Conservation (phyloP, 208 protist genomes). For the Trypanosomatidae sp. region DNA sequence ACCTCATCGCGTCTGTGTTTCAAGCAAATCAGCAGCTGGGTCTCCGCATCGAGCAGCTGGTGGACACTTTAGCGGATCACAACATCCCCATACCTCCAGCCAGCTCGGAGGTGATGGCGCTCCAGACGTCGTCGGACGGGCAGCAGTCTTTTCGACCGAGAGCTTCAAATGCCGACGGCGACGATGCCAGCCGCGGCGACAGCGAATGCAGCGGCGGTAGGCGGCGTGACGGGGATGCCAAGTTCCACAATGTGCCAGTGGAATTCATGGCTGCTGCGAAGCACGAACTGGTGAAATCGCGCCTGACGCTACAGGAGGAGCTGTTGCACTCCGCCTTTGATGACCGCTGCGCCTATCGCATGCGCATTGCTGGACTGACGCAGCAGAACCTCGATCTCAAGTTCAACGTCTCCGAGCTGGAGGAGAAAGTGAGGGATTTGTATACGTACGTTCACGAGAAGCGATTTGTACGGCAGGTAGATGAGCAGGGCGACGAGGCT, state of each 20-base stretch:
- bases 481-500: constrained; percentile 20
- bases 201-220: not conserved
- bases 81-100: constrained; percentile 55
- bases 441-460: constrained; percentile 76
- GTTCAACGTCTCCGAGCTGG: constrained; percentile 34
- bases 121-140: constrained; percentile 31
- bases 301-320: constrained; percentile 65
- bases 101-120: constrained; percentile 37
- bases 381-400: constrained; percentile 48
- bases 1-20: constrained; percentile 78
- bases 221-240: not conserved
- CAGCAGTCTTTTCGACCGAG: not conserved
- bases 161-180: constrained; percentile 2
- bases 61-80: constrained; percentile 45
- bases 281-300: constrained; percentile 53
- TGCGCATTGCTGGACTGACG: constrained; percentile 57
- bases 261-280: constrained; percentile 61
- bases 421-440: constrained; percentile 48
- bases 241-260: constrained; percentile 30
- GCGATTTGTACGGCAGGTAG: constrained; percentile 37
- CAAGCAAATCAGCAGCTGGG: constrained; percentile 65
- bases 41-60: constrained; percentile 60
- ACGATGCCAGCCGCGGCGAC: constrained; percentile 5
- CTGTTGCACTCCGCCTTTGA: constrained; percentile 74
- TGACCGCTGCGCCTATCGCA: constrained; percentile 62